Evolutionary conservation across 164 flowering plant species (phyloP), one percentile per base, ranked within the genome.

Genomic region (Aristolochia contorta): DNA sequence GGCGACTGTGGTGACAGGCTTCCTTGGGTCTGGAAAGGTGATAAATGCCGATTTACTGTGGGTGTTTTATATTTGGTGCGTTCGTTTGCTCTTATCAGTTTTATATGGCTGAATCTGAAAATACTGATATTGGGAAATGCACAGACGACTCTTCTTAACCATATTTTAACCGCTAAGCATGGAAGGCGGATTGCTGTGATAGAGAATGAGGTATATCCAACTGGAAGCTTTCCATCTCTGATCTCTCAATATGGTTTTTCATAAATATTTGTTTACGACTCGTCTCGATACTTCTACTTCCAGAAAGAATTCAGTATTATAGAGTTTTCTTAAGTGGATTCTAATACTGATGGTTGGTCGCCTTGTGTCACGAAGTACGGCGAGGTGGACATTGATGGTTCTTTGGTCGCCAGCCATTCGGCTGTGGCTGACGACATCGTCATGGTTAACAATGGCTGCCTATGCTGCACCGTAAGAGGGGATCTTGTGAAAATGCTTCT

Each of bases 171-270:
- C 14, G 73, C 89, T 52, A 81, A 80, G 24, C 99, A 93, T 63
- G 96, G 97, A 25, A 93, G 86, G 75, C 75, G 95, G 61, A 93
- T 93, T 65, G 99, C 99, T 48, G 97, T 93, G 48, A 93, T 93
- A 3, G 99, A 93, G 66, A 93, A 93, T 65, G 99, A 93, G 97
- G 98, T 92, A 82, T 12, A 0, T 7, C 22, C 52, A 12, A 47
- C 49, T 25, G 1, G 51, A 20, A 20, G 57, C 18, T 5, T 54
- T 20, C 53, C 53, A 49, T 18, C 16, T 41, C 16, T 20, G n/a
- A n/a, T n/a, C n/a, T n/a, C n/a, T n/a, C 18, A 3, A 5, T 41
- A 32, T 16, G 24, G 12, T 6, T 0, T 58, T 8, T 48, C 19
- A 13, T 48, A 16, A 16, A 4, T 49, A 6, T 18, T 7, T n/a